Conservation (phyloP, 345 rosid species). For the Salix viminalis region DNA sequence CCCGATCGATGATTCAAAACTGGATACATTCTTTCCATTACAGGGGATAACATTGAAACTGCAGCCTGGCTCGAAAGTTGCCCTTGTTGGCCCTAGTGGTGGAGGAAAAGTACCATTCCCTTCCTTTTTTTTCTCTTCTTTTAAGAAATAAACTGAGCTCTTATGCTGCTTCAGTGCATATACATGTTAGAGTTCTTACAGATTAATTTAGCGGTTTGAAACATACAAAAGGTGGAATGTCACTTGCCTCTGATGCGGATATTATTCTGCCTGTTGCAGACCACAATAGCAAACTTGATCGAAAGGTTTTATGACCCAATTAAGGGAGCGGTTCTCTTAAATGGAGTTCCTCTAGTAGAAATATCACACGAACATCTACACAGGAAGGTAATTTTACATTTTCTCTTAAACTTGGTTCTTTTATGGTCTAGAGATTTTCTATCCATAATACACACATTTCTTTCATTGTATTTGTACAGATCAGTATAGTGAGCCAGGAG, state of each 20-base stretch:
- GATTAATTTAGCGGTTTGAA: background rate
- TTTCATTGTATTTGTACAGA: constrained; percentile 20
- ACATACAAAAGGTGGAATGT: background rate
- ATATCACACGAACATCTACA: constrained; percentile 80
- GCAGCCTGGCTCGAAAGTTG: constrained; percentile 79
- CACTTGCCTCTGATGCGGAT: background rate
- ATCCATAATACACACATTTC: background rate
- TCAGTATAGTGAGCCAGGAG: constrained; percentile 97
- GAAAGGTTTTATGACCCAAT: constrained; percentile 87
- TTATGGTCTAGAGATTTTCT: background rate
- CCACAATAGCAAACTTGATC: constrained; percentile 84
- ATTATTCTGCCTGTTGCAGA: constrained; percentile 46
- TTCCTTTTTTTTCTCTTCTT: background rate
- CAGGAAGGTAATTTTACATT: constrained; percentile 45
- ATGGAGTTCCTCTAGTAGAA: constrained; percentile 75
- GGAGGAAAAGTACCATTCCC: constrained; percentile 75
- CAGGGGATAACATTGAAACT: constrained; percentile 88
- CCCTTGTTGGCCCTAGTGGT: constrained; percentile 97
- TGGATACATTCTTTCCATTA: background rate
- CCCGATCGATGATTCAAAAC: background rate
- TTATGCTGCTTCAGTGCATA: background rate
- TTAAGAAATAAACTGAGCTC: background rate
- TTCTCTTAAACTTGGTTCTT: background rate
- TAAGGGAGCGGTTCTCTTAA: constrained; percentile 72
- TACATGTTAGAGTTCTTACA: background rate